Conservation (phyloP, 2,329 filamentous ascomycete genomes). For the Domatiomyces catenatus region DNA sequence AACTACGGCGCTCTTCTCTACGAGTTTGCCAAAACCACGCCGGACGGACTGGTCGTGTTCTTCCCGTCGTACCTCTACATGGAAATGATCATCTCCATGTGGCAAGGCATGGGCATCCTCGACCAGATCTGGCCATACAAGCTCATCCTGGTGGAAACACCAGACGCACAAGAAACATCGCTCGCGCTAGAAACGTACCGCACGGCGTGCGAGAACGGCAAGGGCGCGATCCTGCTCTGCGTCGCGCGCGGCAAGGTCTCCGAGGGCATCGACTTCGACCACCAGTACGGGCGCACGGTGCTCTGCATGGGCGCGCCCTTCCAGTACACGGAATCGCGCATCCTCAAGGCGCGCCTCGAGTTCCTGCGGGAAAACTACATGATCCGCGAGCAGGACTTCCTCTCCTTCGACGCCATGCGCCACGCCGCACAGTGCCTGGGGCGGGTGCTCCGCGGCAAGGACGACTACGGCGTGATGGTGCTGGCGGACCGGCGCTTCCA, state of each 20-base stretch:
- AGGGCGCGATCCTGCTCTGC: constrained; percentile 82
- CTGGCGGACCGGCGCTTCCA: constrained; percentile 85
- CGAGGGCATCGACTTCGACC: constrained; percentile 97
- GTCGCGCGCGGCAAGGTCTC: constrained; percentile 95
- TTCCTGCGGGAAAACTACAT: constrained; percentile 95
- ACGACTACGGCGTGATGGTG: constrained; percentile 99
- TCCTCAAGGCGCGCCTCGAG: constrained; percentile 85
- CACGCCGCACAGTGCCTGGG: constrained; percentile 93
- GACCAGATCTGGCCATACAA: constrained; percentile 99
- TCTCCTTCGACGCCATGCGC: constrained; percentile 99
- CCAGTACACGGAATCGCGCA: constrained; percentile 95
- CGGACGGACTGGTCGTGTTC: constrained; percentile 96
- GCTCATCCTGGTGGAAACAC: constrained; percentile 91
- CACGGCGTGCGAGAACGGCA: constrained; percentile 91
- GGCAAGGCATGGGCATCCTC: constrained; percentile 96
- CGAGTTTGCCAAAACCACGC: constrained; percentile 90
- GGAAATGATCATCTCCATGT: constrained; percentile 98
- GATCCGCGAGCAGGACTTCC: constrained; percentile 90
- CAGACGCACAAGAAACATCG: constrained; percentile 91
- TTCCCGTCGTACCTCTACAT: constrained; percentile 98
- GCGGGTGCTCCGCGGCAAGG: constrained; percentile 85
- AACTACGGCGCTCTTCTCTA: constrained; percentile 90
- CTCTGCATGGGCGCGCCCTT: constrained; percentile 94
- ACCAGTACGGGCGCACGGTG: constrained; percentile 92
- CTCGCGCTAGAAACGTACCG: constrained; percentile 91